Conservation (phyloP, 345 rosid genomes). For the Gossypium turneri region DNA sequence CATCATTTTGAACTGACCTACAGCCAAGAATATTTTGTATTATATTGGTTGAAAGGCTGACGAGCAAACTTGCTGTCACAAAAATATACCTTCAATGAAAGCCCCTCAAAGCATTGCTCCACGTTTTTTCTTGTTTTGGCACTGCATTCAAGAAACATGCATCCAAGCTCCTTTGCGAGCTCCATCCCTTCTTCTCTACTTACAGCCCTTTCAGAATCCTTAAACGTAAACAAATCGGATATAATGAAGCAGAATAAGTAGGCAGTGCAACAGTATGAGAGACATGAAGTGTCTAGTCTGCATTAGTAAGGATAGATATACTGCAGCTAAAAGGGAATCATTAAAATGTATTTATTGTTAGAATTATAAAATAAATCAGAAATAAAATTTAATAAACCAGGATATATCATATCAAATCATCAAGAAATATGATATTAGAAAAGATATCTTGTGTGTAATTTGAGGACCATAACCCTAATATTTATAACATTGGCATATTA, state of each 20-base stretch:
- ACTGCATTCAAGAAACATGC: conserved; percentile 83
- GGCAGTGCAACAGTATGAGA: too few relatives aligned
- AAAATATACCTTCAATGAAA: conserved; percentile 64
- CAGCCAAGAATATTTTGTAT: background rate
- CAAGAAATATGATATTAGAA: too few relatives aligned
- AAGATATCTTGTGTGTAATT: too few relatives aligned
- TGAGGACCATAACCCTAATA: too few relatives aligned
- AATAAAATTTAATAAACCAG: too few relatives aligned
- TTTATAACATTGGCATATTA: too few relatives aligned
- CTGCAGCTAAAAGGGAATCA: too few relatives aligned
- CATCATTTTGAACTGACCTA: conserved; percentile 1
- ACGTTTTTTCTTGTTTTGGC: conserved; percentile 86
- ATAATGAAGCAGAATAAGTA: background rate
- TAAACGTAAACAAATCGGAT: conserved; percentile 6
- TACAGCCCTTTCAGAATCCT: conserved; percentile 85
- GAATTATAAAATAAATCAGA: too few relatives aligned
- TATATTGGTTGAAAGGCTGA: background rate
- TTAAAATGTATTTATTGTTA: too few relatives aligned
- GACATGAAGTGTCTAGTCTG: too few relatives aligned
- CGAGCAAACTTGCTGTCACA: background rate
- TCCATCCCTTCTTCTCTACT: conserved; percentile 79
- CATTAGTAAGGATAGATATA: too few relatives aligned
- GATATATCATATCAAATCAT: too few relatives aligned
- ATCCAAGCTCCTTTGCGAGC: conserved; percentile 69
- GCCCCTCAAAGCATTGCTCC: conserved; percentile 81